phyloP scores from a whole-genome alignment of 2,329 filamentous ascomycete species.

The Ascochyta viciae-villosae region DNA sequence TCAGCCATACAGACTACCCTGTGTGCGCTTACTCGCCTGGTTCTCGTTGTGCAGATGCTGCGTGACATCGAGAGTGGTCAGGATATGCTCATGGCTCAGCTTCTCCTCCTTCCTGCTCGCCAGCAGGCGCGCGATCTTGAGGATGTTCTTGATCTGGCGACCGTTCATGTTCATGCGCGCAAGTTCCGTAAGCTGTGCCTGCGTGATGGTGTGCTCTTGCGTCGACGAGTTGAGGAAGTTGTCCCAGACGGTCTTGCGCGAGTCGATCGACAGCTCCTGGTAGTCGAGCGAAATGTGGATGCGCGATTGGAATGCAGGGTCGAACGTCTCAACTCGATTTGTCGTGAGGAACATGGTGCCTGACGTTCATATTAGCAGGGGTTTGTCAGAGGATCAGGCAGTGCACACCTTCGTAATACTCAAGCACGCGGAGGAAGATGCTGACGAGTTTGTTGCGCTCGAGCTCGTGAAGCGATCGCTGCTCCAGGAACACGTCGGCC shows the following conservation, averaged over 20 bases:
- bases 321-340: constrained; percentile 43
- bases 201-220: constrained; percentile 19
- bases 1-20: constrained; percentile 39
- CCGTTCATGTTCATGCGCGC: constrained; percentile 56
- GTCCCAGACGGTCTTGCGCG: constrained; percentile 36
- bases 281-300: constrained; percentile 44
- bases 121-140: constrained; percentile 41
- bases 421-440: constrained; percentile 45
- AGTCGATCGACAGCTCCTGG: constrained; percentile 31
- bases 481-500: constrained; percentile 66
- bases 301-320: constrained; percentile 40
- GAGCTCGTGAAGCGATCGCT: constrained; percentile 49
- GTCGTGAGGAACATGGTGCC: constrained; percentile 43
- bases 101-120: constrained; percentile 37
- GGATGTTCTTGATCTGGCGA: constrained; percentile 59
- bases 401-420: constrained; percentile 43
- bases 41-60: constrained; percentile 51
- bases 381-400: not conserved
- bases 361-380: not conserved
- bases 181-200: constrained; percentile 49
- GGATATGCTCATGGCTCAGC: constrained; percentile 35
- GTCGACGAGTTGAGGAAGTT: constrained; percentile 36
- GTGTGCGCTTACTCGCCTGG: constrained; percentile 38
- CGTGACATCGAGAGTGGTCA: constrained; percentile 48
- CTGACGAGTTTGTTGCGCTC: constrained; percentile 50